phyloP scores from a whole-genome alignment of 2,329 filamentous ascomycete genomes.

The Zarea fungicola region DNA sequence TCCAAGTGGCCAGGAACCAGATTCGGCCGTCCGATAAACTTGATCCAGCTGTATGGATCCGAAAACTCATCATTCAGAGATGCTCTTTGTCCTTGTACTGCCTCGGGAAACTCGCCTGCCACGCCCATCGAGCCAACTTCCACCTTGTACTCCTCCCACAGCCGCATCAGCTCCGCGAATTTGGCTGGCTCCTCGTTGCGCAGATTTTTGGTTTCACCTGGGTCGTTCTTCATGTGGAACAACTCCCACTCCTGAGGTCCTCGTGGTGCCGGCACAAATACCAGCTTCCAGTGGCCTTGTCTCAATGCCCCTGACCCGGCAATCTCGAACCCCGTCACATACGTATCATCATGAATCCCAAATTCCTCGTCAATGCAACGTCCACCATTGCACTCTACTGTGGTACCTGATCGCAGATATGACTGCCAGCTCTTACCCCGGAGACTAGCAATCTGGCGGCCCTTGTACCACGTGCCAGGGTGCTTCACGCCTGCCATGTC shows the following conservation, averaged over 20 bases:
- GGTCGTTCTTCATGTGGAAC: conserved; percentile 24
- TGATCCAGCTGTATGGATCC: conserved; percentile 12
- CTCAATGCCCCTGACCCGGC: conserved; percentile 29
- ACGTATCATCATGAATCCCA: conserved; percentile 30
- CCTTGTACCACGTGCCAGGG: conserved; percentile 26
- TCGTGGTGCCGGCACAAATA: conserved; percentile 23
- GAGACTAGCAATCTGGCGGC: conserved; percentile 44
- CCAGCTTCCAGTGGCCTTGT: conserved; percentile 30
- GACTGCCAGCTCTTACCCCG: conserved; percentile 32
- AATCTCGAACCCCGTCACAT: conserved; percentile 24
- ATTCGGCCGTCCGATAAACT: conserved; percentile 8
- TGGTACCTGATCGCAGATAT: not conserved
- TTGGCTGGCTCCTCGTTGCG: conserved; percentile 19
- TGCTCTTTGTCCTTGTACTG: conserved; percentile 8
- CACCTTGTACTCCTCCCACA: conserved; percentile 30
- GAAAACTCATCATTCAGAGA: conserved; percentile 8
- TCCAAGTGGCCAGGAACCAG: conserved; percentile 2
- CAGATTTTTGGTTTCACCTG: conserved; percentile 25
- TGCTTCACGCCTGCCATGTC: conserved; percentile 40
- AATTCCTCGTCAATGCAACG: conserved; percentile 4
- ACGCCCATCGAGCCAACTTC: conserved; percentile 11
- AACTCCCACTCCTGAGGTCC: conserved; percentile 25
- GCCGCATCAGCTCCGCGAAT: conserved; percentile 23
- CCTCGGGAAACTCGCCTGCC: conserved; percentile 12
- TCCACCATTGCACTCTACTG: not conserved